phyloP scores from a whole-genome alignment of 345 rosid species.

The Nephelium lappaceum region DNA sequence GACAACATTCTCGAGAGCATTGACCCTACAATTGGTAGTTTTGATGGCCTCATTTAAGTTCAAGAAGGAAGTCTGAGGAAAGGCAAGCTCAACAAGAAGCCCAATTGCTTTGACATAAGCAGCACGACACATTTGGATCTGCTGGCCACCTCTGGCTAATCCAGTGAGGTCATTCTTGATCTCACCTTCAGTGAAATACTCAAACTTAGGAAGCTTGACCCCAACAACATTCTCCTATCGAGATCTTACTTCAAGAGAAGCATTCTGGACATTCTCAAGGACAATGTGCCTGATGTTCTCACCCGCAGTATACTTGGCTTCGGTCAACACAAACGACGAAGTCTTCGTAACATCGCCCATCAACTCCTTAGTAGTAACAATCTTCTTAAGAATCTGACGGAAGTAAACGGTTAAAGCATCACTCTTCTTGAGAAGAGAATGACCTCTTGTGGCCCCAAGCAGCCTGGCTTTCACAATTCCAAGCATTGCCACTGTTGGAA shows the following conservation, averaged over 20 bases:
- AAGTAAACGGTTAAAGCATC: slow-evolving; percentile 94
- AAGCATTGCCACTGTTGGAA: slow-evolving; percentile 87
- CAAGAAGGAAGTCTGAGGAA: slow-evolving; percentile 89
- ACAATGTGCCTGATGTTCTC: slow-evolving; percentile 81
- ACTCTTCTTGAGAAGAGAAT: slow-evolving; percentile 95
- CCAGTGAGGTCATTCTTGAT: slow-evolving; percentile 91
- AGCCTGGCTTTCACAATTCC: slow-evolving; percentile 81
- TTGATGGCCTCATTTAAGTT: slow-evolving; percentile 95
- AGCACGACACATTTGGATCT: slow-evolving; percentile 83
- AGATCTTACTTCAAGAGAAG: slow-evolving; percentile 80
- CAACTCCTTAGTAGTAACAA: slow-evolving; percentile 77
- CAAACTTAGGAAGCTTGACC: slow-evolving; percentile 88
- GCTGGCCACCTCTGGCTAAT: slow-evolving; percentile 95
- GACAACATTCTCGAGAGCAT: slow-evolving; percentile 90
- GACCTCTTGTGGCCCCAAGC: slow-evolving; percentile 91
- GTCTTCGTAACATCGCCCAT: slow-evolving; percentile 91
- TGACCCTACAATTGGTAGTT: slow-evolving; percentile 93
- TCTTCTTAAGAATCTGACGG: slow-evolving; percentile 80
- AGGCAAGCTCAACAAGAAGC: slow-evolving; percentile 93
- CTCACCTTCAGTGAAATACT: slow-evolving; percentile 79
- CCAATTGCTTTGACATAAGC: slow-evolving; percentile 89
- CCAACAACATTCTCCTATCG: slow-evolving; percentile 85
- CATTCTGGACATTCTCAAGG: slow-evolving; percentile 82
- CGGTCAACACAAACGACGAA: slow-evolving; percentile 80
- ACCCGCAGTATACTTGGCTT: slow-evolving; percentile 89